Evolutionary conservation across 1,284 basidiomycete species (phyloP).

Genomic region (Paramarasmius palmivorus): DNA sequence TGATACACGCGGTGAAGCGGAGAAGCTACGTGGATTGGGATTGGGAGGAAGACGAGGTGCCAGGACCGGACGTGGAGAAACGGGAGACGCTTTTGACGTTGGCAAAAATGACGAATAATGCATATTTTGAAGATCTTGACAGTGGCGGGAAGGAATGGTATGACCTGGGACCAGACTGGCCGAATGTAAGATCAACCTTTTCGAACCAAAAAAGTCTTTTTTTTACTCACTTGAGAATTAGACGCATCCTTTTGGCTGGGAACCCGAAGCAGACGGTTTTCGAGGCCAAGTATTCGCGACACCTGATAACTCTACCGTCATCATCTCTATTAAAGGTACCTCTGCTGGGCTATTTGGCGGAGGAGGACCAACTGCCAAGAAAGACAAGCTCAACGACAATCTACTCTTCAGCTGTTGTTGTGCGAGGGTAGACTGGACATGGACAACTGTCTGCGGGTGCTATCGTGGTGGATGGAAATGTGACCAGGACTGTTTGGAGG

Average conservation of each 20-base stretch:
- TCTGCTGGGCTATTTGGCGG: constrained; percentile 79
- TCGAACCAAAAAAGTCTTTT: background rate
- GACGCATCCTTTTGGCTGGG: constrained; percentile 93
- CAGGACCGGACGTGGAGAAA: constrained; percentile 73
- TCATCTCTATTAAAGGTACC: constrained; percentile 94
- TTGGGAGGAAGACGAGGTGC: constrained; percentile 66
- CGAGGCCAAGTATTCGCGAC: constrained; percentile 90
- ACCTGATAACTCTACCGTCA: constrained; percentile 81
- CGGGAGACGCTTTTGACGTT: constrained; percentile 79
- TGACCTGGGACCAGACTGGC: constrained; percentile 68
- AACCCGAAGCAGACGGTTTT: constrained; percentile 83
- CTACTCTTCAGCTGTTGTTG: constrained; percentile 98
- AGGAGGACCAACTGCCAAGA: constrained; percentile 84
- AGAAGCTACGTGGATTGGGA: constrained; percentile 46
- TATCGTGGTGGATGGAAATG: constrained; percentile 84
- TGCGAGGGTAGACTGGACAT: constrained; percentile 91
- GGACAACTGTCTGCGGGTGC: constrained; percentile 95
- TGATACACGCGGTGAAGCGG: constrained; percentile 49
- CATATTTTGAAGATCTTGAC: constrained; percentile 62
- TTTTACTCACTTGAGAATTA: constrained; percentile 25
- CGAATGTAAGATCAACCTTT: constrained; percentile 48
- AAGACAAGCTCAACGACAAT: constrained; percentile 96
- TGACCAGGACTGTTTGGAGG: constrained; percentile 80
- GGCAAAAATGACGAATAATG: constrained; percentile 95
- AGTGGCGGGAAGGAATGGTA: constrained; percentile 72